A percentile compares a stretch with the other conserved stretches of the same genome.
Conservation (phyloP, 108 stramenopile genomes). For the Phaeodactylum tricornutum region DNA sequence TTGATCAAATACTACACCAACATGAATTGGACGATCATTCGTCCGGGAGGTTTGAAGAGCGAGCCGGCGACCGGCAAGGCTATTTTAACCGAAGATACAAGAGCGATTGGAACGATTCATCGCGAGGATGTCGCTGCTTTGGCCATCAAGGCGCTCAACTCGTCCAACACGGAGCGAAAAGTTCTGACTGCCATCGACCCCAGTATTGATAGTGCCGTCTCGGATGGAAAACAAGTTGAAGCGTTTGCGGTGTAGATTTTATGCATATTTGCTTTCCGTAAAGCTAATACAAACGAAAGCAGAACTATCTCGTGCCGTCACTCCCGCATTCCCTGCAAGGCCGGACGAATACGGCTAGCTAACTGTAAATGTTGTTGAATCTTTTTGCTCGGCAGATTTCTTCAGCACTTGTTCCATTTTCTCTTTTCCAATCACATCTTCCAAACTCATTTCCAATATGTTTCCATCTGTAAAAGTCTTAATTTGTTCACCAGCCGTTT, state of each 20-base stretch:
- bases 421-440: conserved; percentile 52
- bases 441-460: conserved; percentile 66
- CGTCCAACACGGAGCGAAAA: conserved; percentile 54
- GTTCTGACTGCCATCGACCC: conserved; percentile 71
- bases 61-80: conserved; percentile 74
- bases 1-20: conserved; percentile 92
- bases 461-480: conserved; percentile 52
- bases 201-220: conserved; percentile 28
- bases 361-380: too few relatives aligned
- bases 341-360: too few relatives aligned
- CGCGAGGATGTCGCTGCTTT: conserved; percentile 87
- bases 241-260: conserved; percentile 41
- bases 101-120: conserved; percentile 81
- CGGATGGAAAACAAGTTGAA: conserved; percentile 32
- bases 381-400: neutral
- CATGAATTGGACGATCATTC: conserved; percentile 92
- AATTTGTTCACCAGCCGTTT: conserved; percentile 47
- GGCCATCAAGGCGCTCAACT: conserved; percentile 50
- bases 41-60: conserved; percentile 81
- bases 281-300: too few relatives aligned
- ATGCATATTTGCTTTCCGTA: too few relatives aligned
- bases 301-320: too few relatives aligned
- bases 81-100: conserved; percentile 80
- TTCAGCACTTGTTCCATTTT: conserved; percentile 7
- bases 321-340: too few relatives aligned